Base-by-base conservation (phyloP, 495 filamentous ascomycete species). In the Trichoderma orchidacearum region DNA sequence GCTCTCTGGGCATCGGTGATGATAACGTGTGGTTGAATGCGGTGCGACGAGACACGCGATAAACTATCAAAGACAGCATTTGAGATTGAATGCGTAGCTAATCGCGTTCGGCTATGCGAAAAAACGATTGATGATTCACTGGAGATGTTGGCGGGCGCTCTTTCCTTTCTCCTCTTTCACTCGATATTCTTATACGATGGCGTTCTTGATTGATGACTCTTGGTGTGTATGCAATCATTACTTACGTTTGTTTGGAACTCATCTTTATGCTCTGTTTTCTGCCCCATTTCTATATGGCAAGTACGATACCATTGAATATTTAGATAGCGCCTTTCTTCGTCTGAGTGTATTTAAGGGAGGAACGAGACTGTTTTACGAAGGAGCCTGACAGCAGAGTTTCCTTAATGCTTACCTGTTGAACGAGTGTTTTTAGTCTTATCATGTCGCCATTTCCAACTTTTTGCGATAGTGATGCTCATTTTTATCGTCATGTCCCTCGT, bases 1-100 rank as follows among this genome's bases (percentile, higher is more conserved):
- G 73, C 64, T 74, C 72, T 30, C 60, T 79, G 52, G 80, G 78
- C 64, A 64, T 81, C 17, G 78, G 78, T 35, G 78, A 81, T 68
- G 80, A 77, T 36, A 75, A 79, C 60, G 67, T 81, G 18, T 81
- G 78, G 76, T 64, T 73, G 51, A 71, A 76, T 4, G 67, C 67
- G 12, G 21, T 23, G 15, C 8, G 21, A 48, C 41, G 41, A 25
- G 41, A 48, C 8, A 45, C 23, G 32, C 12, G 32, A 35, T 27
- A 23, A 48, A 8, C 3, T 28, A 23, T 25, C 21, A 27, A 11
- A 23, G 8, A 17, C 5, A 25, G 18, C 1, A 6, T 45, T 48
- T 12, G 23, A 25, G 21, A 12, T 9, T 25, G 41, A 17, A 27
- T 15, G 21, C n/a, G 27, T 48, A 17, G 11, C 12, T 18, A 27